Evolutionary conservation across 2,329 filamentous ascomycete genomes (phyloP), one percentile per base, ranked within the genome.

Genomic region (Cladosporium oxysporum): DNA sequence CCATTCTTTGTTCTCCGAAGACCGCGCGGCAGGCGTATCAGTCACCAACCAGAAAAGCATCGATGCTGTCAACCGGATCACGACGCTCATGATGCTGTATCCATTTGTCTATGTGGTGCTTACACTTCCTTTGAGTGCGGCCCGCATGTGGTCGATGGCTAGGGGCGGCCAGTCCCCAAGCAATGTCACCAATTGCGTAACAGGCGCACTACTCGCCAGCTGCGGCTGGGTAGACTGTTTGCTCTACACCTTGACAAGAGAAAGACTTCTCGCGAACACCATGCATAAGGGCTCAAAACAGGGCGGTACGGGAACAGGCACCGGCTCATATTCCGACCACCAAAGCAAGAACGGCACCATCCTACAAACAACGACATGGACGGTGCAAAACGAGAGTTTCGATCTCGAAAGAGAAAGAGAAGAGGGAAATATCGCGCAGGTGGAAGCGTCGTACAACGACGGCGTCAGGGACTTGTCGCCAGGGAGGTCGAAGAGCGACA

Each of bases 61-160:
- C 65, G 67, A 69, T 31, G 70, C 73, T 12, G 72, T 77, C 33
- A 75, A 76, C 57, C 76, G 75, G 21, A 81, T 83, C 59, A 77
- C 82, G 5, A 80, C 85, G 8, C 87, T 90, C 68, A 86, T 86
- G 84, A 79, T 90, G 33, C 81, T 90, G 7, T 91, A 91, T 67
- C 89, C 89, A 0, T 72, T 89, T 69, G 88, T 91, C 68, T 91
- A 91, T 74, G 83, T 90, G 6, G 71, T 89, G 21, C 89, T 89
- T 73, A 91, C 89, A 0, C 81, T 88, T 0, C 89, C 89, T 0
- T 80, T 91, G 0, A 88, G 88, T 4, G 81, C 85, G 0, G 87
- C 88, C 12, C 85, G 89, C 67, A 88, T 91, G 72, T 83, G 84
- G 18, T 83, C 83, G 18, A 89, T 91, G 84, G 82, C 84, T 0